Evolutionary conservation across 2,329 filamentous ascomycete genomes (phyloP), one percentile per base, ranked within the genome.

Genomic region (Fusarium sp.): DNA sequence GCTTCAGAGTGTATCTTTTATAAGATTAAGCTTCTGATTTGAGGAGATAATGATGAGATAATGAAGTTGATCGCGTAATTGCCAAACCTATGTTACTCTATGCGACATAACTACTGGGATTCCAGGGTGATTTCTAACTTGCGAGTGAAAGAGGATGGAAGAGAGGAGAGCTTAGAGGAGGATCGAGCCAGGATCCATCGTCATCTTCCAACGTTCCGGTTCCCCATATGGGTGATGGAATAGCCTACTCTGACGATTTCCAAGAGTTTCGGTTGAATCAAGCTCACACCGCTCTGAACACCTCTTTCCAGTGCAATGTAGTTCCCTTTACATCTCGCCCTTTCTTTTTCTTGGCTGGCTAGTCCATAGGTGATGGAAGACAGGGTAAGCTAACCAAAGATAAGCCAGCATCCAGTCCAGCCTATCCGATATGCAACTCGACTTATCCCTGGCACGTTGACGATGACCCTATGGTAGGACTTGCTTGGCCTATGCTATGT

Each of bases 111-210:
- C 26, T 54, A n/a, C n/a, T n/a, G n/a, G 50, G 33, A 38, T 26
- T 16, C 24, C 33, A 38, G 20, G 50, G 26, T 7, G 24, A 26
- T 59, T 54, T 57, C 56, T 61, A 61, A 73, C 67, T 57, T 42
- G 47, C 56, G 70, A 48, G 65, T 69, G 55, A 41, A 45, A 68
- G 54, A 61, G 44, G 42, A 53, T 59, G 58, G 30, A 44, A 48
- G 38, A 63, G 64, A 51, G 33, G 50, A 51, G 64, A 54, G 33
- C 50, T 39, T 16, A 28, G 50, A 53, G 47, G 51, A 45, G 41
- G 65, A 53, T 68, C 22, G 39, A 61, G 48, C 62, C 51, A 51
- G 59, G 66, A 66, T 70, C 70, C 70, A 73, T 71, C 50, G 45
- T 67, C 56, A 61, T 70, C 56, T 66, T 68, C 47, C 57, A 38